Evolutionary conservation across 805 yeast genomes (phyloP).

Genomic region (Candida insectalens): DNA sequence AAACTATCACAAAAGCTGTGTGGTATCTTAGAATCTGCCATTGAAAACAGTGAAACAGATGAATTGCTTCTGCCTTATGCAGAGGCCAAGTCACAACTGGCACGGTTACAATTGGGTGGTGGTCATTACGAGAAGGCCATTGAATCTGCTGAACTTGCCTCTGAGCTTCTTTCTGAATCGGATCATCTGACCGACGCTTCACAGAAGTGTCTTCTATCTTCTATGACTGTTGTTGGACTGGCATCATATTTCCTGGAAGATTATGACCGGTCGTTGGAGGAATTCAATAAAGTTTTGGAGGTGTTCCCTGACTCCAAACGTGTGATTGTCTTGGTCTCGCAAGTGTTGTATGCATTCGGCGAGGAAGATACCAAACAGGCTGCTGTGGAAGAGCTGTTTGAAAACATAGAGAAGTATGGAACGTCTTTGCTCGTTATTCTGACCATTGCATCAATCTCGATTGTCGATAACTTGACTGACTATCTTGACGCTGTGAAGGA

Average conservation of each 20-base stretch:
- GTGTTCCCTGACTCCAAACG: slow-evolving; percentile 48
- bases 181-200: slow-evolving; percentile 25
- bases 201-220: slow-evolving; percentile 37
- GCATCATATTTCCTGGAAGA: slow-evolving; percentile 53
- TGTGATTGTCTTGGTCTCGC: slow-evolving; percentile 66
- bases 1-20: slow-evolving; percentile 37
- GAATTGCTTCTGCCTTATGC: slow-evolving; percentile 40
- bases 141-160: slow-evolving; percentile 47
- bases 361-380: slow-evolving; percentile 71
- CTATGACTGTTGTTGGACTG: slow-evolving; percentile 64
- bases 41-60: slow-evolving; percentile 9
- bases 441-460: slow-evolving; percentile 70
- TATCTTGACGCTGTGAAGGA: slow-evolving; percentile 53
- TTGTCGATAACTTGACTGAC: slow-evolving; percentile 49
- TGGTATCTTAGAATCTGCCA: slow-evolving; percentile 23
- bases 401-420: slow-evolving; percentile 53
- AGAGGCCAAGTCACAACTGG: slow-evolving; percentile 54
- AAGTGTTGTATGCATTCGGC: slow-evolving; percentile 70
- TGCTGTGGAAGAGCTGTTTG: slow-evolving; percentile 74
- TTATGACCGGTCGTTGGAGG: slow-evolving; percentile 56
- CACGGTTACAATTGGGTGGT: slow-evolving; percentile 60
- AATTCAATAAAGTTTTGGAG: slow-evolving; percentile 55
- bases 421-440: slow-evolving; percentile 58
- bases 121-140: slow-evolving; percentile 48
- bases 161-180: slow-evolving; percentile 37